phyloP scores from a whole-genome alignment of 2,329 filamentous ascomycete species.

The Colletotrichum karsti region DNA sequence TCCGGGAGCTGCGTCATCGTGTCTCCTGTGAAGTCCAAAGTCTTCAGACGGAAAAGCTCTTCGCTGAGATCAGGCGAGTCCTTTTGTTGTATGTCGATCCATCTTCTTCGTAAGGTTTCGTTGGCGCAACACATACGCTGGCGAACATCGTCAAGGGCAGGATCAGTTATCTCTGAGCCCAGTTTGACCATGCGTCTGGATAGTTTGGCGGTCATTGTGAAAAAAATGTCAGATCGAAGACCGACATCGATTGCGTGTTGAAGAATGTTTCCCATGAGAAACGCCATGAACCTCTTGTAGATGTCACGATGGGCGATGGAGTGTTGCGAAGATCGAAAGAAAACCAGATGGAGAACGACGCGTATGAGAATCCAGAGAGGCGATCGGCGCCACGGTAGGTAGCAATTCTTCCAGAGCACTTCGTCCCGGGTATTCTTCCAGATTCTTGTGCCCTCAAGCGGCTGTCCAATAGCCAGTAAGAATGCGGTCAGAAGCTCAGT shows the following conservation, averaged over 20 bases:
- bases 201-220: slow-evolving; percentile 54
- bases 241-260: slow-evolving; percentile 25
- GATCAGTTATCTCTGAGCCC: too few relatives aligned
- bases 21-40: slow-evolving; percentile 30
- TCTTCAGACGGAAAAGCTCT: not conserved
- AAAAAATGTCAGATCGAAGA: slow-evolving; percentile 38
- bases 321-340: not conserved
- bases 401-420: slow-evolving; percentile 47
- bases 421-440: slow-evolving; percentile 64
- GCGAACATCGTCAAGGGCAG: not conserved
- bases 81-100: not conserved
- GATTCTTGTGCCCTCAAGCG: slow-evolving; percentile 41
- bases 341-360: slow-evolving; percentile 51
- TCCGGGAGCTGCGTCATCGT: slow-evolving; percentile 7
- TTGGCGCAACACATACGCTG: not conserved
- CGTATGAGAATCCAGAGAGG: slow-evolving; percentile 64
- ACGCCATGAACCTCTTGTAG: slow-evolving; percentile 63
- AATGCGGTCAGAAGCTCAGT: slow-evolving; percentile 56
- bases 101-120: not conserved
- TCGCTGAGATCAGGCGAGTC: not conserved
- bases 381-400: slow-evolving; percentile 58
- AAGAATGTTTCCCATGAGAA: slow-evolving; percentile 50
- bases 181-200: too few relatives aligned
- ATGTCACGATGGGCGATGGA: not conserved
- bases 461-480: slow-evolving; percentile 47